Evolutionary conservation across 2,329 filamentous ascomycete genomes (phyloP), one percentile per base, ranked within the genome.

Genomic region (Aureobasidium sp.): DNA sequence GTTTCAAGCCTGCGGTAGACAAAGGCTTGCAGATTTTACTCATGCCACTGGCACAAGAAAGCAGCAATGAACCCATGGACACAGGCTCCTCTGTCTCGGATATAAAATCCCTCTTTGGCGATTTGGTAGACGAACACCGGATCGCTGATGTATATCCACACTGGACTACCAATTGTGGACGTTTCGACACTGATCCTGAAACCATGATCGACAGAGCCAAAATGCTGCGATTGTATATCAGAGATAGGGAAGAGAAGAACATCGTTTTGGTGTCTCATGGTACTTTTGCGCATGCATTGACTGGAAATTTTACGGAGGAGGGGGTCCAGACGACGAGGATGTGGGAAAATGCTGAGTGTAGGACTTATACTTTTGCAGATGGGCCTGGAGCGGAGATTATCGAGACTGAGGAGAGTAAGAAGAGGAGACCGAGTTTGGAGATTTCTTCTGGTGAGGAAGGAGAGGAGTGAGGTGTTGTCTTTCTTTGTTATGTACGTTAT

Each of bases 251-350:
- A 5, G 81, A 83, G 67, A 85, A 89, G 68, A 83, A 93, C 67
- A 82, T 96, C 27, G 84, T 87, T 0, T 79, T 91, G 2, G 90
- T 95, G 5, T 87, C 89, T 3, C 91, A 96, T 69, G 91, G 91
- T 1, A 89, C 88, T 1, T 89, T 92, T 67, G 72, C 96, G 68
- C 91, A 96, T 72, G 95, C 90, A 68, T 76, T 96, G 65, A 93
- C 90, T 0, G 84, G 91, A 66, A 91, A 96, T 69, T 95, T 86
- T 84, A 79, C 84, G 59, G 87, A 85, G 44, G 21, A 52, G 11
- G 49, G 49, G 1, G 37, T 21, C 9, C 52, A 55, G 16, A 21
- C 16, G 16, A 55, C 52, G 8, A 29, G 52, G 15, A 55, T 52
- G 49, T 52, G 49, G 49, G 49, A 39, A 11, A 52, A 52, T 81